phyloP scores from a whole-genome alignment of 2,329 filamentous ascomycete species.

The Endothia cerciana region DNA sequence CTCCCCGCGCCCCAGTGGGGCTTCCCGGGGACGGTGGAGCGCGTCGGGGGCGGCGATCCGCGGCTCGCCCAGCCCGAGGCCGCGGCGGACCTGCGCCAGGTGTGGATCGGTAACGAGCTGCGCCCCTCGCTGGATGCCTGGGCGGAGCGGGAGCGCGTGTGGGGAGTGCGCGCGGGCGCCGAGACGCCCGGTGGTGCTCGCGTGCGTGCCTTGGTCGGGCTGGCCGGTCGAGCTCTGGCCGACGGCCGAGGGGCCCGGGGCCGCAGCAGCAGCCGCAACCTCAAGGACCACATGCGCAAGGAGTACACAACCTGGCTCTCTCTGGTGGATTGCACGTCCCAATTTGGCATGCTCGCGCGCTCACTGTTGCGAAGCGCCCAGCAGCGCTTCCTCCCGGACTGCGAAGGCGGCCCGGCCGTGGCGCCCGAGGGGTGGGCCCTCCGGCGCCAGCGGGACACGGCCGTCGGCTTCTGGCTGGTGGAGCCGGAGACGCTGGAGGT shows the following conservation, averaged over 20 bases:
- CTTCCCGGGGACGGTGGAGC: neutral
- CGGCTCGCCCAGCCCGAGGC: constrained; percentile 2
- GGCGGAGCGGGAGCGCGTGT: neutral
- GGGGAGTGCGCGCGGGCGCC: neutral
- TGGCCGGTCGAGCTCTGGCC: no score
- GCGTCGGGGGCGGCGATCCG: neutral
- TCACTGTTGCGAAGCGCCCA: neutral
- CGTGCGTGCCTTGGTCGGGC: neutral
- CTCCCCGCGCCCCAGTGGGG: neutral
- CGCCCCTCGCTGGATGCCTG: neutral
- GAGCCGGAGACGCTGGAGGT: constrained; percentile 10
- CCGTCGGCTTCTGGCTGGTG: constrained; percentile 20
- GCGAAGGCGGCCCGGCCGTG: neutral
- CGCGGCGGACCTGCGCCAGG: neutral
- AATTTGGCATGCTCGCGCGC: neutral
- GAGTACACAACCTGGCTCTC: constrained; percentile 1
- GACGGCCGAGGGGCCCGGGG: no score
- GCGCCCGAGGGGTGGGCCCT: constrained; percentile 13
- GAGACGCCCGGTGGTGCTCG: neutral
- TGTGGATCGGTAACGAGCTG: neutral
- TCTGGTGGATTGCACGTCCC: neutral
- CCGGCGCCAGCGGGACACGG: constrained; percentile 5
- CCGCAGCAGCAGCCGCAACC: neutral
- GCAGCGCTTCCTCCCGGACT: neutral
- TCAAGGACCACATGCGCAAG: neutral